A percentile compares a stretch with the other conserved stretches of the same genome.
Conservation (phyloP, 176 grass and related monocot species). For the Carex parvula region DNA sequence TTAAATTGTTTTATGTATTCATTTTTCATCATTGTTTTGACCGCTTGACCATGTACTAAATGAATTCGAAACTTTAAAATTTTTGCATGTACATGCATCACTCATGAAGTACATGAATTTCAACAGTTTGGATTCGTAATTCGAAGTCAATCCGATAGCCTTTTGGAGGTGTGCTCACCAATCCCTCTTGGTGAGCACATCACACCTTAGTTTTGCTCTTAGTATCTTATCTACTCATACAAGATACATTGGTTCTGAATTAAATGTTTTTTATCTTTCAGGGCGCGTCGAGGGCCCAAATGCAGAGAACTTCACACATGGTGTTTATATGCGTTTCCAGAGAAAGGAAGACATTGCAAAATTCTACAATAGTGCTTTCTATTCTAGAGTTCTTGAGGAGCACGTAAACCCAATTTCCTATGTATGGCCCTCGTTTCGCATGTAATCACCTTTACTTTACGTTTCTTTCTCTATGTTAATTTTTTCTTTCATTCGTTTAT, state of each 20-base stretch:
- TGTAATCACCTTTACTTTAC: conserved; percentile 81
- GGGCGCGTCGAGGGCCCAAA: conserved; percentile 64
- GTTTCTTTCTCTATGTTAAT: conserved; percentile 34
- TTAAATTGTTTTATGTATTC: too few species aligned
- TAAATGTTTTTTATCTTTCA: conserved; percentile 30
- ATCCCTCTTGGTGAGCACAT: too few species aligned
- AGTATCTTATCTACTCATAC: neutral
- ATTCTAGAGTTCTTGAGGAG: conserved; percentile 64
- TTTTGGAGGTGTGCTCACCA: too few species aligned
- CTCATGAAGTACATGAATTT: too few species aligned
- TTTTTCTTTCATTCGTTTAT: neutral
- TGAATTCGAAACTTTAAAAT: too few species aligned
- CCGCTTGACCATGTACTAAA: too few species aligned
- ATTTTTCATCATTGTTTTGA: too few species aligned
- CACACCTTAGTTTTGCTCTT: too few species aligned
- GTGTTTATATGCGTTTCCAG: conserved; percentile 80
- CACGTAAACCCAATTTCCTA: conserved; percentile 74
- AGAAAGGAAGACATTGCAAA: conserved; percentile 70
- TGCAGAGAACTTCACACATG: conserved; percentile 73
- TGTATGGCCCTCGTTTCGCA: conserved; percentile 60
- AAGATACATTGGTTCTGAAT: neutral
- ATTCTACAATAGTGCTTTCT: conserved; percentile 63
- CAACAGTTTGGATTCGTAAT: too few species aligned
- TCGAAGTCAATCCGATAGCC: too few species aligned
- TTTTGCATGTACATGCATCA: too few species aligned